These are phyloP conservation scores for Psilocybe tampanensis DNA, from an alignment of 768 basidiomycete genomes.

Conservation along the genomic window DNA sequence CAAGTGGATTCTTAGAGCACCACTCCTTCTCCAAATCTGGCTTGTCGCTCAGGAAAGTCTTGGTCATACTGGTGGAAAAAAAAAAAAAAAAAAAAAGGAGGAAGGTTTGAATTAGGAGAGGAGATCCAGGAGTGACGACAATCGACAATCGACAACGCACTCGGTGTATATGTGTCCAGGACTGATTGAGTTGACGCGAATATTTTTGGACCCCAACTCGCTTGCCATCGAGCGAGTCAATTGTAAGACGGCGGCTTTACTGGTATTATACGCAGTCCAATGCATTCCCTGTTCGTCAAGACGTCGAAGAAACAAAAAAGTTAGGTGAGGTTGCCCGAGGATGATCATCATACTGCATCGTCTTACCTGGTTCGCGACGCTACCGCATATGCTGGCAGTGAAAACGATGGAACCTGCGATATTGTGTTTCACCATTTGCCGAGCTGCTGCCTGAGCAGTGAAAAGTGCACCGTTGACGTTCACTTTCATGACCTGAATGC, in stretches of 20 bases:
- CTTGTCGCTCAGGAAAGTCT: slow-evolving; percentile 40
- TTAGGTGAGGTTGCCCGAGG: no score
- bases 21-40: slow-evolving; percentile 58
- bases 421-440: slow-evolving; percentile 54
- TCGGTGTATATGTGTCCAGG: slow-evolving; percentile 74
- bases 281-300: slow-evolving; percentile 38
- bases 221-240: slow-evolving; percentile 79
- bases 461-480: slow-evolving; percentile 63
- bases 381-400: slow-evolving; percentile 63
- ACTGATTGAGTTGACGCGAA: slow-evolving; percentile 72
- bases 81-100: neutral
- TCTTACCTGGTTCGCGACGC: slow-evolving; percentile 51
- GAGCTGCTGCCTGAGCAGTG: slow-evolving; percentile 62
- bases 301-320: neutral
- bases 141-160: slow-evolving; percentile 30
- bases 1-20: slow-evolving; percentile 63
- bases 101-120: neutral
- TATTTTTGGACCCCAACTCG: slow-evolving; percentile 65
- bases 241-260: slow-evolving; percentile 79
- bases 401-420: slow-evolving; percentile 57
- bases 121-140: neutral
- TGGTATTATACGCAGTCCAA: slow-evolving; percentile 75
- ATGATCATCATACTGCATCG: no score
- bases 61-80: slow-evolving; percentile 24
- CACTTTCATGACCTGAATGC: slow-evolving; percentile 46